These are phyloP conservation scores for Cordyceps javanica DNA, from an alignment of 2,329 filamentous ascomycete genomes.

Conservation along the genomic window DNA sequence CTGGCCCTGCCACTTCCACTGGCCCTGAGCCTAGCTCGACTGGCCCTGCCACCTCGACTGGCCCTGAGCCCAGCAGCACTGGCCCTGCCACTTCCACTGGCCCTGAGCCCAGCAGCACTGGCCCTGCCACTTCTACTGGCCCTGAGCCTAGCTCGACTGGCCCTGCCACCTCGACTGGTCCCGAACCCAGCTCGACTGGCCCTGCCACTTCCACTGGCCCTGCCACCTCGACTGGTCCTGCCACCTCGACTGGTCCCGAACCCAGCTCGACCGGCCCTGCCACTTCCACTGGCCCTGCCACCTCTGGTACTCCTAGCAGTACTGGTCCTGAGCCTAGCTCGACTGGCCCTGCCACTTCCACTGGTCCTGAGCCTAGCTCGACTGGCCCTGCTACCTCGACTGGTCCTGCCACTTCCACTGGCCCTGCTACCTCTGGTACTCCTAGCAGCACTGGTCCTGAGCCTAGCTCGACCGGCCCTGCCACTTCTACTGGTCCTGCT, in stretches of 20 bases:
- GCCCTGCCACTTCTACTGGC: background rate
- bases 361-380: too few species aligned
- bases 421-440: too few species aligned
- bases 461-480: background rate
- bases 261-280: background rate
- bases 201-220: background rate
- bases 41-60: background rate
- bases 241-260: background rate
- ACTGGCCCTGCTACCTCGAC: too few species aligned
- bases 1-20: background rate
- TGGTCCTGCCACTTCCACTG: background rate
- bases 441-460: background rate
- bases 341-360: background rate
- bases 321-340: too few species aligned
- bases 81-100: too few species aligned
- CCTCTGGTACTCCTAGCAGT: too few species aligned
- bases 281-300: background rate
- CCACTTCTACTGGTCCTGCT: background rate
- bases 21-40: too few species aligned
- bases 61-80: too few species aligned
- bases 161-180: too few species aligned
- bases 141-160: background rate
- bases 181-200: background rate
- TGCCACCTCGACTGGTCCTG: background rate
- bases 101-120: too few species aligned